Conservation (phyloP, 2,329 filamentous ascomycete species). For the Falciphora oryzae region DNA sequence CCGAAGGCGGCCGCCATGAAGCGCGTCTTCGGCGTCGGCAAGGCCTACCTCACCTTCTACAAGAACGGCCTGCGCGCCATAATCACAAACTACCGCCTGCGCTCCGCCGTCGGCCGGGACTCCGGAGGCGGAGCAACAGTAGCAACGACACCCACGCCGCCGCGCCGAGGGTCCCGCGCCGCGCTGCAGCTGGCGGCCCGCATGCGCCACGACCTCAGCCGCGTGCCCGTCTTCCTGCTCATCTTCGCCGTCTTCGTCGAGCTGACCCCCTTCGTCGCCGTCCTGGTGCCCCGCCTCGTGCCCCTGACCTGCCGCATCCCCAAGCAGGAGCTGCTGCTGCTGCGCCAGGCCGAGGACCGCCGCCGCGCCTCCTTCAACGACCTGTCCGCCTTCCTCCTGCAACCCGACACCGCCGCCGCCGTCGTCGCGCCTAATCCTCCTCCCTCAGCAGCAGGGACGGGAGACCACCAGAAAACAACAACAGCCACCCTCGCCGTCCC, state of each 20-base stretch:
- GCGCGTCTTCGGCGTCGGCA: conserved; percentile 59
- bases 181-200: conserved; percentile 67
- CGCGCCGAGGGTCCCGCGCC: conserved; percentile 42
- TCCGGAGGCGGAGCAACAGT: conserved; percentile 53
- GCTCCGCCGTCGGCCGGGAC: conserved; percentile 32
- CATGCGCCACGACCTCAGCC: conserved; percentile 65
- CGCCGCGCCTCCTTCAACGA: conserved; percentile 43
- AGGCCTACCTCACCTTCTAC: conserved; percentile 80
- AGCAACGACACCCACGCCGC: conserved; percentile 28
- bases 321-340: conserved; percentile 57
- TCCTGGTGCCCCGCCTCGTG: conserved; percentile 64
- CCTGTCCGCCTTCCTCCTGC: conserved; percentile 20
- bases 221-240: conserved; percentile 71
- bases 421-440: not conserved
- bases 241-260: conserved; percentile 77
- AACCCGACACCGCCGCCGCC: conserved; percentile 13
- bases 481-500: not conserved
- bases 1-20: conserved; percentile 35
- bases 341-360: conserved; percentile 46
- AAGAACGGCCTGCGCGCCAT: conserved; percentile 75
- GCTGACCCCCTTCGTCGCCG: conserved; percentile 74
- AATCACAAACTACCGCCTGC: conserved; percentile 55
- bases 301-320: conserved; percentile 82
- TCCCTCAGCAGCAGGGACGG: not conserved
- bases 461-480: too few relatives aligned